These are phyloP conservation scores for Lizanozyma gosingica DNA, from an alignment of 1,139 yeast species.

Conservation along the genomic window DNA sequence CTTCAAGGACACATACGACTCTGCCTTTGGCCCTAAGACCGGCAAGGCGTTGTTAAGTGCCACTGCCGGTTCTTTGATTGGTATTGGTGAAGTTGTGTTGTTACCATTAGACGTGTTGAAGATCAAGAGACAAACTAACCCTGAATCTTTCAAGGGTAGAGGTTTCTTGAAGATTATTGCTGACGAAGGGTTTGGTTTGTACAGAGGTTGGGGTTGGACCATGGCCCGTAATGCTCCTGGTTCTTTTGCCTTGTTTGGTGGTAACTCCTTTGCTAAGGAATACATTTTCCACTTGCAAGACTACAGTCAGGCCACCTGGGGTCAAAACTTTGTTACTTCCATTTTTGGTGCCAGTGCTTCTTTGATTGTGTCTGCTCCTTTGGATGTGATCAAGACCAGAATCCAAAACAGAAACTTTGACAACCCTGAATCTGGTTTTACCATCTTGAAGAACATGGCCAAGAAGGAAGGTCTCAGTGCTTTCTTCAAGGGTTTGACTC, in stretches of 20 bases:
- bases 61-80: slow-evolving; percentile 93
- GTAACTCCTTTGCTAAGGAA: slow-evolving; percentile 97
- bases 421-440: slow-evolving; percentile 89
- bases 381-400: slow-evolving; percentile 97
- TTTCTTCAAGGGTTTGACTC: slow-evolving; percentile 96
- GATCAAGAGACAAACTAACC: slow-evolving; percentile 98
- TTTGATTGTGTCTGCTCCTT: slow-evolving; percentile 92
- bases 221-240: slow-evolving; percentile 99
- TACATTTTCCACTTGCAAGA: slow-evolving; percentile 81
- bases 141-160: slow-evolving; percentile 96
- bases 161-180: slow-evolving; percentile 77
- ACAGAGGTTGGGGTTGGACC: slow-evolving; percentile 99
- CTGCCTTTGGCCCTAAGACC: slow-evolving; percentile 80
- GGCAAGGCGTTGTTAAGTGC: slow-evolving; percentile 97
- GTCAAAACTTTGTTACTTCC: slow-evolving; percentile 92
- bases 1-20: slow-evolving; percentile 63
- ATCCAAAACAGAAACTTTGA: slow-evolving; percentile 95
- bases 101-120: slow-evolving; percentile 93
- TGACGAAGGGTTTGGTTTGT: slow-evolving; percentile 90
- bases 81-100: slow-evolving; percentile 94
- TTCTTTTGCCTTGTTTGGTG: slow-evolving; percentile 94
- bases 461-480: slow-evolving; percentile 82
- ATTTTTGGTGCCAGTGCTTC: slow-evolving; percentile 97
- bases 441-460: slow-evolving; percentile 85
- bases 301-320: slow-evolving; percentile 88